Conservation (phyloP, 805 yeast species). For the Saccharomycopsis microspora region DNA sequence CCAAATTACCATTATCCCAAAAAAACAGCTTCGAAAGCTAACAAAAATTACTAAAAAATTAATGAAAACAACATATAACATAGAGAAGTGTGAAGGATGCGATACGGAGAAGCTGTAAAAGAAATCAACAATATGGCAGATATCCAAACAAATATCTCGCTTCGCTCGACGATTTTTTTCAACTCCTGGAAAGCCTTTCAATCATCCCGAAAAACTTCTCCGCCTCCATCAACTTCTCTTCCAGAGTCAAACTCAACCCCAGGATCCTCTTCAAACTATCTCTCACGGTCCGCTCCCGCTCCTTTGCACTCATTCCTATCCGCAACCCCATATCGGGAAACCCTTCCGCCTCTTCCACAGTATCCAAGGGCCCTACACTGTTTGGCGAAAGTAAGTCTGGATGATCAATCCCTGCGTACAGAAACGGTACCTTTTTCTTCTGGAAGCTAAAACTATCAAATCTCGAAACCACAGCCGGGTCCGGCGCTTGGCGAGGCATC, state of each 20-base stretch:
- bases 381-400: too few relatives aligned
- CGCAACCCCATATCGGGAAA: not conserved
- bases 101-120: too few relatives aligned
- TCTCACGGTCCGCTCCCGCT: too few relatives aligned
- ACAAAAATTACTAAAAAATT: too few relatives aligned
- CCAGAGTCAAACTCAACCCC: conserved; percentile 4
- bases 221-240: conserved; percentile 9
- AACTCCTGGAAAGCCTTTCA: conserved; percentile 8
- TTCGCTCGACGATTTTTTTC: not conserved
- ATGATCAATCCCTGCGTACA: too few relatives aligned
- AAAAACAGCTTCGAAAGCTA: too few relatives aligned
- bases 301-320: too few relatives aligned
- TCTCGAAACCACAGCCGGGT: not conserved
- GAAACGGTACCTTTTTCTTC: not conserved
- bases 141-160: too few relatives aligned
- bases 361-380: not conserved
- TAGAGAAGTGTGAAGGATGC: too few relatives aligned
- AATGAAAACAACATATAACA: too few relatives aligned
- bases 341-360: not conserved
- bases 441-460: not conserved
- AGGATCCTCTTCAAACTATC: not conserved
- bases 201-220: conserved; percentile 9
- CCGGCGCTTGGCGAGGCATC: not conserved
- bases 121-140: too few relatives aligned
- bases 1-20: too few relatives aligned